Evolutionary conservation across 2,329 filamentous ascomycete species (phyloP).

Genomic region (Fusarium buharicum): DNA sequence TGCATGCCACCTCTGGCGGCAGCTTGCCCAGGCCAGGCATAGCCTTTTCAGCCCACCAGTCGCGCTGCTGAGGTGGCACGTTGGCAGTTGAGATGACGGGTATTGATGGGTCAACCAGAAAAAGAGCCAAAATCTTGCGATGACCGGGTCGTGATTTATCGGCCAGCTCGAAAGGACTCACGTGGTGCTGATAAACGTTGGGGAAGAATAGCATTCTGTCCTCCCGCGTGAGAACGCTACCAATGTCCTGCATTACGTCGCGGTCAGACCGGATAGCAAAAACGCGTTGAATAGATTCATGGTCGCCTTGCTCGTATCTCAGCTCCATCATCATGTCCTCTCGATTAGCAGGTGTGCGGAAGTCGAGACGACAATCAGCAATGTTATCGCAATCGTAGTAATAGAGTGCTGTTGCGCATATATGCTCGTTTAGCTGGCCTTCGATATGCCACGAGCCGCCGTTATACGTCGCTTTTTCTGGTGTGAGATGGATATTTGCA

Average conservation of each 20-base stretch:
- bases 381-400: conserved; percentile 72
- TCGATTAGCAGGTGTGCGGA: conserved; percentile 56
- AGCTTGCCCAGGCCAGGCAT: conserved; percentile 14
- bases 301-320: conserved; percentile 49
- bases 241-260: conserved; percentile 53
- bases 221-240: conserved; percentile 57
- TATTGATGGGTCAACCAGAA: conserved; percentile 66
- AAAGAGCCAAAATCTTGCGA: conserved; percentile 68
- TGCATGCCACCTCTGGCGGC: conserved; percentile 25
- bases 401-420: conserved; percentile 70
- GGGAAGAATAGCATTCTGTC: conserved; percentile 67
- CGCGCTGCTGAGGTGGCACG: conserved; percentile 56
- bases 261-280: conserved; percentile 48
- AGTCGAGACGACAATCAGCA: conserved; percentile 60
- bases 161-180: conserved; percentile 61
- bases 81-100: conserved; percentile 58
- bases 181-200: conserved; percentile 63
- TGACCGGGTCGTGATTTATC: conserved; percentile 66
- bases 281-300: conserved; percentile 48
- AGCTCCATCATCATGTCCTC: conserved; percentile 44
- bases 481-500: conserved; percentile 68
- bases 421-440: conserved; percentile 69
- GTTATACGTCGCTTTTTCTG: conserved; percentile 64
- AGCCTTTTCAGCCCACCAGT: conserved; percentile 49
- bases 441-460: conserved; percentile 67